phyloP scores from a whole-genome alignment of 2,329 filamentous ascomycete genomes.

The Fusarium metavorans region DNA sequence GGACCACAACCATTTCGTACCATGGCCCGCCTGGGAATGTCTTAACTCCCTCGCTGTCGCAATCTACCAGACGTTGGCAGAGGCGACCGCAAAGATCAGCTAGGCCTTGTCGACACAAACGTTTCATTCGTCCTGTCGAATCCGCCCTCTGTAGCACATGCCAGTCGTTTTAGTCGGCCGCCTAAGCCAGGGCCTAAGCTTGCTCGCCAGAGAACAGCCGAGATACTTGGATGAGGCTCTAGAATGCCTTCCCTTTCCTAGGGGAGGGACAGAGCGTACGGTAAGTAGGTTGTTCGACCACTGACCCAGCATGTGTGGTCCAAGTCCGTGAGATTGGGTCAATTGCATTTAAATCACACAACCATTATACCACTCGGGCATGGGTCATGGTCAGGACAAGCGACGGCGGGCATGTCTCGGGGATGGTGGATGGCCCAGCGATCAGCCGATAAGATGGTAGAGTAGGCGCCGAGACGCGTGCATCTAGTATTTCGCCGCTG shows the following conservation, averaged over 20 bases:
- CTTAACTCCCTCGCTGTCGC: conserved; percentile 41
- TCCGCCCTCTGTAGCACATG: conserved; percentile 17
- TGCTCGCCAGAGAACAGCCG: conserved; percentile 5
- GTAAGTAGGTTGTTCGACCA: not conserved
- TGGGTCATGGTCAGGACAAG: conserved; percentile 21
- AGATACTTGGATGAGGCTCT: conserved; percentile 26
- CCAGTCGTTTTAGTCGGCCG: conserved; percentile 20
- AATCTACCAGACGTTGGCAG: conserved; percentile 35
- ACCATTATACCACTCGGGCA: not conserved
- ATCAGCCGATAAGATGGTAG: conserved; percentile 31
- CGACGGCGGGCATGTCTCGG: conserved; percentile 37
- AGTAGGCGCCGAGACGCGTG: conserved; percentile 20
- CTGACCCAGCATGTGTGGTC: not conserved
- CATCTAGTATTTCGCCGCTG: conserved; percentile 4
- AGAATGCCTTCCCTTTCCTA: not conserved
- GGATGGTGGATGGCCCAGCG: conserved; percentile 28
- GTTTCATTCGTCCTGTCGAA: conserved; percentile 12
- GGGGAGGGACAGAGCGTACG: not conserved
- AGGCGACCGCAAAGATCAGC: conserved; percentile 9
- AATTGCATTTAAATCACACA: conserved; percentile 4
- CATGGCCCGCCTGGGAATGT: conserved; percentile 35
- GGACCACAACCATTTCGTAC: conserved; percentile 30
- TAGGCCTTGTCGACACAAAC: conserved; percentile 6
- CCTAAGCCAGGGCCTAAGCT: not conserved
- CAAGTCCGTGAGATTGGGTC: conserved; percentile 1